Evolutionary conservation across 176 grass and related monocot genomes (phyloP), one percentile per base, ranked within the genome.

Genomic region (Pharus latifolius): DNA sequence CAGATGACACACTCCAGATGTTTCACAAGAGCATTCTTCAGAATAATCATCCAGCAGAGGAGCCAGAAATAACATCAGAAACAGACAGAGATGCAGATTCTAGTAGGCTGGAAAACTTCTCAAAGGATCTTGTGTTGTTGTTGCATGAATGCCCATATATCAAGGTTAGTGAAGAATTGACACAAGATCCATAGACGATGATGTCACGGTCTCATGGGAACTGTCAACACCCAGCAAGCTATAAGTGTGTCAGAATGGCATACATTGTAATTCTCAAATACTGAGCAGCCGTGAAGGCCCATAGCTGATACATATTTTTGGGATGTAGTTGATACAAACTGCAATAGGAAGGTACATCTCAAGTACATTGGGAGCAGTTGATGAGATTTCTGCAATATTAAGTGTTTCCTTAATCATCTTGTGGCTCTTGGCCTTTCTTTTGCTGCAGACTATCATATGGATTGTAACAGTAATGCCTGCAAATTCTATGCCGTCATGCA

Each of bases 91-190:
- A 68, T 73, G 45, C 69, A 43, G 37, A 56, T 38, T 85, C 74
- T 27, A 83, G 80, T 68, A 86, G 73, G 27, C 56, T 92, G 20
- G 66, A 73, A 71, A 48, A 6, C 29, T 46, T 86, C 6, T 69
- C 57, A 12, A 77, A 81, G 22, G 88, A 89, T 45, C 69, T 96
- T 69, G 23, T 59, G 57, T 28, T 69, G 26, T 22, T 96, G 65
- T 70, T 96, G 61, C 37, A 32, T 18, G 72, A 82, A 53, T 69
- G 49, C 64, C 80, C 79, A 2, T 47, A 84, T 72, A 65, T 96
- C 27, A 84, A 76, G 35, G 45, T 83, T 16, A 57, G 14, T 74
- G 53, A 78, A 57, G 83, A 85, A 37, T 72, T 92, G 60, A 60
- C 41, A 65, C 12, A 10, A 83, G 57, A 41, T 41, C 15, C 12